These are phyloP conservation scores for Cladophialophora bantiana DNA, from an alignment of 2,329 filamentous ascomycete genomes.

Conservation along the genomic window DNA sequence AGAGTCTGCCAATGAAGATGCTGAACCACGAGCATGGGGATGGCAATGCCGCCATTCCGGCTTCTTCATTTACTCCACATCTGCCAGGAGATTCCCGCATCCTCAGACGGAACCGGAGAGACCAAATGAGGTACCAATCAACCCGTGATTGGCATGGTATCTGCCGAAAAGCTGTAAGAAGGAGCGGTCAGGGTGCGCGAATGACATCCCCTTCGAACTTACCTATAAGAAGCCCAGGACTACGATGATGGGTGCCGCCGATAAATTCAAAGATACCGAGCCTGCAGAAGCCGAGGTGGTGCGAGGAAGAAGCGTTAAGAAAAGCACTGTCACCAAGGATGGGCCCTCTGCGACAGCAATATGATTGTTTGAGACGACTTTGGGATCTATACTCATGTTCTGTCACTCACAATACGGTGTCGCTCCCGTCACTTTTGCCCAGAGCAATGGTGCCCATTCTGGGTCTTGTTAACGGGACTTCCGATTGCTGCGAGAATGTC, in stretches of 20 bases:
- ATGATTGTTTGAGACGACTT: too few relatives aligned
- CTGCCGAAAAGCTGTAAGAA: slow-evolving; percentile 45
- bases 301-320: too few relatives aligned
- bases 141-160: slow-evolving; percentile 48
- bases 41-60: slow-evolving; percentile 47
- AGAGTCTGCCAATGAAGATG: slow-evolving; percentile 48
- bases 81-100: slow-evolving; percentile 49
- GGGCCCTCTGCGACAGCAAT: too few relatives aligned
- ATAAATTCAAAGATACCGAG: slow-evolving; percentile 80
- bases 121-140: slow-evolving; percentile 56
- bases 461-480: slow-evolving; percentile 6
- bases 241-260: slow-evolving; percentile 83
- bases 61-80: slow-evolving; percentile 49
- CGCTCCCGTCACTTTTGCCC: slow-evolving; percentile 19
- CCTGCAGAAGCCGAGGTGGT: slow-evolving; percentile 67
- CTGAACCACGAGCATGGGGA: slow-evolving; percentile 49
- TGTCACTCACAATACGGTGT: slow-evolving; percentile 21
- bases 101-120: slow-evolving; percentile 43
- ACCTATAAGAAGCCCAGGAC: slow-evolving; percentile 46
- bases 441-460: slow-evolving; percentile 15
- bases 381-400: slow-evolving; percentile 44
- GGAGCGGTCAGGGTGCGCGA: not conserved
- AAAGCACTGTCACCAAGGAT: too few relatives aligned
- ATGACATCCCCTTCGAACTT: not conserved
- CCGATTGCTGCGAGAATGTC: not conserved